These are phyloP conservation scores for Fragaria ananassa DNA, from an alignment of 306 rosid genomes.

Conservation along the genomic window DNA sequence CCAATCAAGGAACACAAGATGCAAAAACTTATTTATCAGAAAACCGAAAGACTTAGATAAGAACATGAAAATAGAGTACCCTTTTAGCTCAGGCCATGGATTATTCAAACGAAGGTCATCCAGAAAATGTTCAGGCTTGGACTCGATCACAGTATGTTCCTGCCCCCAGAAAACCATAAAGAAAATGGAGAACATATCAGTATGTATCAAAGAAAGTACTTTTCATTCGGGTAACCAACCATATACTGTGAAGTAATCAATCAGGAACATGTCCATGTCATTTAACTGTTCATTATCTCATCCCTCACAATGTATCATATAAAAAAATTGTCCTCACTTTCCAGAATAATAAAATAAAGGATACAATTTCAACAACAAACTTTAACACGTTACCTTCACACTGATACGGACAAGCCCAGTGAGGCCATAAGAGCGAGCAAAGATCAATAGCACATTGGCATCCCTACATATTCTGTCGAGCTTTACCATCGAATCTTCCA, in stretches of 20 bases:
- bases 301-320: neutral
- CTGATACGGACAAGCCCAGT: slow-evolving; percentile 91
- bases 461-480: slow-evolving; percentile 85
- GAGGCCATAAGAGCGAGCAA: slow-evolving; percentile 97
- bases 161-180: slow-evolving; percentile 35
- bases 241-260: slow-evolving; percentile 5
- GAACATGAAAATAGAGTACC: slow-evolving; percentile 43
- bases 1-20: neutral
- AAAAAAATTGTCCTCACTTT: neutral
- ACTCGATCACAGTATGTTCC: slow-evolving; percentile 94
- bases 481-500: slow-evolving; percentile 80
- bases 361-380: neutral
- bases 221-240: slow-evolving; percentile 10
- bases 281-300: slow-evolving; percentile 11
- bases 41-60: slow-evolving; percentile 6
- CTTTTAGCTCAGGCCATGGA: slow-evolving; percentile 94
- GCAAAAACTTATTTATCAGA: slow-evolving; percentile 6
- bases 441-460: slow-evolving; percentile 69
- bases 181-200: slow-evolving; percentile 17
- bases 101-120: slow-evolving; percentile 95
- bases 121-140: slow-evolving; percentile 96
- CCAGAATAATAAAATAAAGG: neutral
- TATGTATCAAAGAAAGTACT: slow-evolving; percentile 10
- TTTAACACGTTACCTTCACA: slow-evolving; percentile 56
- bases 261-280: slow-evolving; percentile 10